phyloP scores from a whole-genome alignment of 2,329 filamentous ascomycete genomes.

The Daldinia sp. region DNA sequence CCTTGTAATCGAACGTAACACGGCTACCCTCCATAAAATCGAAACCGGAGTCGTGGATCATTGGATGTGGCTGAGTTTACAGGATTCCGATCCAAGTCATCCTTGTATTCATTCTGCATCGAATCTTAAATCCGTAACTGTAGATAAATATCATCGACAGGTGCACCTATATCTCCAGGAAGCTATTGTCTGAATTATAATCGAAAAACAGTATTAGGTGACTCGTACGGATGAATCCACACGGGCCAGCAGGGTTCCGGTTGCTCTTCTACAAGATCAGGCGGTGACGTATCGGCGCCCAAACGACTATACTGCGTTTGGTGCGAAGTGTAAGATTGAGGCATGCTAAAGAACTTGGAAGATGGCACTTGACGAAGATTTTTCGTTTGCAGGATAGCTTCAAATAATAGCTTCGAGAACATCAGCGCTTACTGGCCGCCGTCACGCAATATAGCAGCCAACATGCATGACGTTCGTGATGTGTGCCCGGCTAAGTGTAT shows the following conservation, averaged over 20 bases:
- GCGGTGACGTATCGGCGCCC: background rate
- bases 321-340: background rate
- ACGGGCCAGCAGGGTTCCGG: background rate
- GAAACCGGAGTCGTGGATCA: background rate
- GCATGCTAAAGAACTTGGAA: background rate
- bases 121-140: too few relatives aligned
- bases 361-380: background rate
- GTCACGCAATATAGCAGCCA: background rate
- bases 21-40: background rate
- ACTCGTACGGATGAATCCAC: background rate
- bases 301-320: background rate
- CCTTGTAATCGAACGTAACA: background rate
- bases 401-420: background rate
- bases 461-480: background rate
- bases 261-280: background rate
- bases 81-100: background rate
- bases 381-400: background rate
- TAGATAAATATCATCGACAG: too few relatives aligned
- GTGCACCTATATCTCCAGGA: too few relatives aligned
- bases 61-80: background rate
- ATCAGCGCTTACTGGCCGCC: background rate
- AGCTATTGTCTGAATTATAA: background rate
- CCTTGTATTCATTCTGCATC: too few relatives aligned
- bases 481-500: background rate
- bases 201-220: background rate